phyloP scores from a whole-genome alignment of 768 basidiomycete genomes.

The Mycena galericulata region DNA sequence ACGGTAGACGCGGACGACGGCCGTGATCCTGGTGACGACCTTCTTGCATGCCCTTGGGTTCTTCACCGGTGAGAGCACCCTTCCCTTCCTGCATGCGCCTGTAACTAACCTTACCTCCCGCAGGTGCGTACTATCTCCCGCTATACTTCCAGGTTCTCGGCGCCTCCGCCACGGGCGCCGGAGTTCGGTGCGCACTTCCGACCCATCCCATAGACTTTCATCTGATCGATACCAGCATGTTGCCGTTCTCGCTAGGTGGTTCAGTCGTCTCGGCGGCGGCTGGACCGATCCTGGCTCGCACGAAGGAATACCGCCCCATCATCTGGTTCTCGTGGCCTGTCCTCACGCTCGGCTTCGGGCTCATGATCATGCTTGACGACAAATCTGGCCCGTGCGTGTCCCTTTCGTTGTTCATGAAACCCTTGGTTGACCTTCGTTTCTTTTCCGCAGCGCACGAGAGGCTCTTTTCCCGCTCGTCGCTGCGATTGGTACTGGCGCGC shows the following conservation, averaged over 20 bases:
- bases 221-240: slow-evolving; percentile 69
- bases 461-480: slow-evolving; percentile 75
- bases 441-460: slow-evolving; percentile 63
- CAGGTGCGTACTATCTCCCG: slow-evolving; percentile 76
- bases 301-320: slow-evolving; percentile 67
- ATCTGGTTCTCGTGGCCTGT: slow-evolving; percentile 72
- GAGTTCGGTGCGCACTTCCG: slow-evolving; percentile 62
- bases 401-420: too few species aligned
- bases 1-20: slow-evolving; percentile 77
- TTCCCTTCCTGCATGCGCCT: too few species aligned
- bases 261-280: slow-evolving; percentile 65
- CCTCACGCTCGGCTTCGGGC: slow-evolving; percentile 74
- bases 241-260: slow-evolving; percentile 76
- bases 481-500: slow-evolving; percentile 71
- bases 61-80: slow-evolving; percentile 56
- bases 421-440: not conserved
- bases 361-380: slow-evolving; percentile 77
- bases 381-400: slow-evolving; percentile 65
- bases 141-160: slow-evolving; percentile 85
- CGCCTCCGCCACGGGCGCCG: slow-evolving; percentile 76
- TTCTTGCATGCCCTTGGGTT: slow-evolving; percentile 77
- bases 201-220: not conserved
- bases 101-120: too few species aligned
- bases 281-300: slow-evolving; percentile 69
- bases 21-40: slow-evolving; percentile 64